These are phyloP conservation scores for Botrytis byssoidea DNA, from an alignment of 2,329 filamentous ascomycete species.

Conservation along the genomic window DNA sequence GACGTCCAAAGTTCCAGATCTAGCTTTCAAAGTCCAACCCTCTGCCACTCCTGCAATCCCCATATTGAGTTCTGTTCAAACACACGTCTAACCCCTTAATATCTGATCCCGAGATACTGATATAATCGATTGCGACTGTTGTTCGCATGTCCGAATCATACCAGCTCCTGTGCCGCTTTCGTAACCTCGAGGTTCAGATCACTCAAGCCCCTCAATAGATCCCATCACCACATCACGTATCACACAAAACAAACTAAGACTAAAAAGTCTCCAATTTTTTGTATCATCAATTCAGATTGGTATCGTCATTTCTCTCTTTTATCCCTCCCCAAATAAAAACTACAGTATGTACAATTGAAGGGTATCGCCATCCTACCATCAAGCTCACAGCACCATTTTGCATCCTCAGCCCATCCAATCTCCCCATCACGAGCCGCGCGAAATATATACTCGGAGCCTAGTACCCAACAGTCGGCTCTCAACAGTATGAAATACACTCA, in stretches of 20 bases:
- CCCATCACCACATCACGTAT: not conserved
- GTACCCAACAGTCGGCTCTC: constrained; percentile 10
- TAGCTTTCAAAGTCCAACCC: not conserved
- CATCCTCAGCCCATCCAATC: not conserved
- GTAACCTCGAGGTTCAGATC: not conserved
- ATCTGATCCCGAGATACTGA: not conserved
- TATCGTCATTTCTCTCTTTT: not conserved
- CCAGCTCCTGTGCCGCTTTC: not conserved
- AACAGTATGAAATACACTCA: constrained; percentile 4
- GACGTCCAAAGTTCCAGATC: not conserved
- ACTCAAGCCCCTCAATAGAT: not conserved
- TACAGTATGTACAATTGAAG: constrained; percentile 9
- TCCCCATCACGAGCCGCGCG: not conserved
- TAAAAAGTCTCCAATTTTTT: not conserved
- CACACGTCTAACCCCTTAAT: not conserved
- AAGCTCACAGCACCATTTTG: not conserved
- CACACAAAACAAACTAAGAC: not conserved
- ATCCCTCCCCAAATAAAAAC: not conserved
- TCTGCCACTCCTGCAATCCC: not conserved
- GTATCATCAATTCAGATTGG: not conserved
- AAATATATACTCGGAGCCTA: constrained; percentile 12
- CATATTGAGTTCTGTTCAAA: not conserved
- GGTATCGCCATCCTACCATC: not conserved
- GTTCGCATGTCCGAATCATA: not conserved
- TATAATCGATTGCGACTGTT: not conserved